These are phyloP conservation scores for Saccharomyces hybrid DNA, from an alignment of 1,139 yeast genomes.

Conservation along the genomic window DNA sequence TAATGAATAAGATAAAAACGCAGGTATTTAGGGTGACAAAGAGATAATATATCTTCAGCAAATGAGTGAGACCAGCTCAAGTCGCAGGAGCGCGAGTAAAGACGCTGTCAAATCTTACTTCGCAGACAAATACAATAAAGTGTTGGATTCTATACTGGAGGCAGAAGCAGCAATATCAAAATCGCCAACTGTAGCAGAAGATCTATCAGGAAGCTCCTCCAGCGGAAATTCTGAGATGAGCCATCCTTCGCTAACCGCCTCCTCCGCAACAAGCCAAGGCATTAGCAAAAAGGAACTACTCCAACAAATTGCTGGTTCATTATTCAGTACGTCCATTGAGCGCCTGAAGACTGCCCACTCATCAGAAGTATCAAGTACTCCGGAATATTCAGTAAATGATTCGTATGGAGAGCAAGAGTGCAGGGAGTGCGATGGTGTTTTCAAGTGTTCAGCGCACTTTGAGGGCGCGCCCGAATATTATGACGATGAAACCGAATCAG, in stretches of 20 bases:
- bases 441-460: neutral
- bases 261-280: constrained; percentile 1
- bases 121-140: constrained; percentile 22
- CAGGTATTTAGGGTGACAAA: neutral
- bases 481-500: neutral
- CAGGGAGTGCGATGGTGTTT: neutral
- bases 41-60: neutral
- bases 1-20: neutral
- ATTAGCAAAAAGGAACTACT: constrained; percentile 36
- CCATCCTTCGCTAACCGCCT: neutral
- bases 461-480: neutral
- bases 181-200: constrained; percentile 7
- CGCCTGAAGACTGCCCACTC: constrained; percentile 26
- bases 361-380: constrained; percentile 22
- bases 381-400: neutral
- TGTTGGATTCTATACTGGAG: constrained; percentile 19
- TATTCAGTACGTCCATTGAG: constrained; percentile 49
- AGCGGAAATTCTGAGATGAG: constrained; percentile 22
- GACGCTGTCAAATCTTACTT: constrained; percentile 15
- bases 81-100: constrained; percentile 3
- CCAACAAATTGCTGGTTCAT: constrained; percentile 52
- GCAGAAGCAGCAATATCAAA: constrained; percentile 16
- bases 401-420: neutral
- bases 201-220: constrained; percentile 2
- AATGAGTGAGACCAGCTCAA: constrained; percentile 3